These are phyloP conservation scores for Amanita molliuscula DNA, from an alignment of 768 basidiomycete genomes.

Conservation along the genomic window DNA sequence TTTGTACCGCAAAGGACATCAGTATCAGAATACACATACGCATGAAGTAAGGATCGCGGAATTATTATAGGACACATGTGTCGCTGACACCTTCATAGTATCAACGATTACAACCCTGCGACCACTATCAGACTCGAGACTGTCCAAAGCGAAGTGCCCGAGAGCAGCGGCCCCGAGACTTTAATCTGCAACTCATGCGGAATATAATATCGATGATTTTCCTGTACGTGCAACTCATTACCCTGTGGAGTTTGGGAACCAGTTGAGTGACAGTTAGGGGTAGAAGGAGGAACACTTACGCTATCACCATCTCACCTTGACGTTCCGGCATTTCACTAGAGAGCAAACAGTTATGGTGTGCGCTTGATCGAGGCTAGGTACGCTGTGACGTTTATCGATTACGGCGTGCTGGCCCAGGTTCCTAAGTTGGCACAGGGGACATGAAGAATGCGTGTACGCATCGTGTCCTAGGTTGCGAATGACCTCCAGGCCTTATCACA, in stretches of 20 bases:
- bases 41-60: neutral
- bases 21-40: neutral
- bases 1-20: neutral
- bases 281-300: neutral
- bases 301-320: neutral
- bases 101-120: neutral
- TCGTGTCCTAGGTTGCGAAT: no score
- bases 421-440: no score
- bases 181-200: neutral
- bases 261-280: neutral
- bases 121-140: neutral
- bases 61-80: neutral
- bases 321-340: neutral
- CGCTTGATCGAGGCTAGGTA: no score
- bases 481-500: no score
- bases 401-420: no score
- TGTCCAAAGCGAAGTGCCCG: neutral
- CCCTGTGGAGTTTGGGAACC: neutral
- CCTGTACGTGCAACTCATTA: neutral
- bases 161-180: neutral
- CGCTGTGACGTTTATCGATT: no score
- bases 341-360: neutral
- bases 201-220: neutral
- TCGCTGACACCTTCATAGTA: neutral
- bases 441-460: no score